Evolutionary conservation across 1,284 basidiomycete genomes (phyloP), one percentile per base, ranked within the genome.

Genomic region (Gymnopus androsaceus): DNA sequence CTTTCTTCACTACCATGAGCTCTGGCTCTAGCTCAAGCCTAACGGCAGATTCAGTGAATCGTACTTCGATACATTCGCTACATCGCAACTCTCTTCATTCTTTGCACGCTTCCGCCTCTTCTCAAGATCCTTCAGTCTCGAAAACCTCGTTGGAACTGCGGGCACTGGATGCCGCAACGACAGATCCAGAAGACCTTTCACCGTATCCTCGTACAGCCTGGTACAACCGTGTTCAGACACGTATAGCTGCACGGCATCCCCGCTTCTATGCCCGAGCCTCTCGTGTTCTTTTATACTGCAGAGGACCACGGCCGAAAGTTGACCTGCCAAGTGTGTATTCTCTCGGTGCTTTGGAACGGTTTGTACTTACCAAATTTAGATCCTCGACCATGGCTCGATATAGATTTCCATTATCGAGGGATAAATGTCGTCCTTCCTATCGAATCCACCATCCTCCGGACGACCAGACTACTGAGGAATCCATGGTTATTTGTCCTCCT

Each of bases 241-340:
- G 38, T 12, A 17, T 63, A 9, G 60, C 55, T 46, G 46, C 57
- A 11, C 34, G 50, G 14, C 50, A 54, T 38, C 62, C 63, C 52
- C 40, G 51, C 19, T 5, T 59, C 14, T 49, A 59, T 30, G 12
- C 46, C 19, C 50, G 38, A 31, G 37, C 28, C 7, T 59, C 54
- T 44, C 51, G 55, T 25, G 53, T 59, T 30, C 23, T 59, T 11
- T 21, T 37, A 11, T 88, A 84, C 63, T 53, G 82, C 46, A 75
- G 78, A 62, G 87, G 88, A 6, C 87, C 87, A 0, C 68, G 79
- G 48, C 84, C 84, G 6, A 85, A 82, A 65, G 67, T 77, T 27
- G 78, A 83, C 61, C 66, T 88, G 38, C 72, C 80, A 71, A 75
- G 84, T 85, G 57, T 52, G 79, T 72, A 37, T 41, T 27, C 25